phyloP scores from a whole-genome alignment of 345 rosid genomes.

The Salix exigua region DNA sequence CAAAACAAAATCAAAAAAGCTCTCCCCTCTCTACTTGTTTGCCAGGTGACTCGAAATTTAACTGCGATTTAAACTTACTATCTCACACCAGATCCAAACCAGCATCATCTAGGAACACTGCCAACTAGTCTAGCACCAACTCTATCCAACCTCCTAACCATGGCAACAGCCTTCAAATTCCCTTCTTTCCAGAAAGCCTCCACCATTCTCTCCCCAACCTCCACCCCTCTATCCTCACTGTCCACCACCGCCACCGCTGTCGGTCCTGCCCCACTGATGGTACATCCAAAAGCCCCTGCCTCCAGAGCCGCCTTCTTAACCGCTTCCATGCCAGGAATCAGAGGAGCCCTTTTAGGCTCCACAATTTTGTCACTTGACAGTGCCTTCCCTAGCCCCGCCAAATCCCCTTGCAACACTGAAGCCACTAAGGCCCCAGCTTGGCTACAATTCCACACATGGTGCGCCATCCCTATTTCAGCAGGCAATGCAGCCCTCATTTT shows the following conservation, averaged over 20 bases:
- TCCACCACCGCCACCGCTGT: conserved; percentile 76
- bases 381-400: conserved; percentile 62
- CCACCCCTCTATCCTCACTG: conserved; percentile 42
- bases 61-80: neutral
- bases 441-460: conserved; percentile 88
- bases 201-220: conserved; percentile 78
- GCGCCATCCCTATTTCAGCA: conserved; percentile 60
- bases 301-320: conserved; percentile 72
- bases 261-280: conserved; percentile 91
- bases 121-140: conserved; percentile 71
- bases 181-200: conserved; percentile 67
- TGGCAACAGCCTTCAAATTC: conserved; percentile 57
- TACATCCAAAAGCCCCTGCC: conserved; percentile 82
- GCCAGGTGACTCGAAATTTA: neutral
- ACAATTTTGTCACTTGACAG: conserved; percentile 68
- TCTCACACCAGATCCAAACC: neutral
- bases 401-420: conserved; percentile 60
- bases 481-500: conserved; percentile 88
- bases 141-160: conserved; percentile 64
- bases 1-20: neutral
- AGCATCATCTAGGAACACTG: conserved; percentile 21
- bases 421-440: conserved; percentile 83
- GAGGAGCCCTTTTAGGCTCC: conserved; percentile 78
- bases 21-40: neutral
- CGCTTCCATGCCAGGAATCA: conserved; percentile 90